phyloP scores from a whole-genome alignment of 257 asterid species.

The Vinca minor region DNA sequence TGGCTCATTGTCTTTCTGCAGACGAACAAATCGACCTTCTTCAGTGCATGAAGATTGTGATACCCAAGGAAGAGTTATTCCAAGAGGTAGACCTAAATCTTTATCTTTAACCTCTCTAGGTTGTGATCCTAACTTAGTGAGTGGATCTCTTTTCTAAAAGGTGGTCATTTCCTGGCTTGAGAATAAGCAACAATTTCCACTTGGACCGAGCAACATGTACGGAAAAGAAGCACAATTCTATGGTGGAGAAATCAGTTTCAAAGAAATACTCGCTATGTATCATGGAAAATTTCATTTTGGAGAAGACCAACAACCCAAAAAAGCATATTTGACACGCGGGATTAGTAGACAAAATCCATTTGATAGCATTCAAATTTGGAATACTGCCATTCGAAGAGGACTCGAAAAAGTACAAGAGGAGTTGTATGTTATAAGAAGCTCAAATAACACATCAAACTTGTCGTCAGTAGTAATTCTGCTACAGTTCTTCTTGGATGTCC shows the following conservation, averaged over 20 bases:
- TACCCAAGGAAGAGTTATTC: conserved; percentile 58
- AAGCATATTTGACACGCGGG: conserved; percentile 19
- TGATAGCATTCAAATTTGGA: conserved; percentile 59
- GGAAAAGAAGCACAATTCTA: conserved; percentile 43
- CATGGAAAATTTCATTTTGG: conserved; percentile 25
- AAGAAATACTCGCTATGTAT: conserved; percentile 32
- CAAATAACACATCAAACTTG: conserved; percentile 39
- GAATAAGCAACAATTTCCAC: conserved; percentile 30
- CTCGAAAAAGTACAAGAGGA: conserved; percentile 39
- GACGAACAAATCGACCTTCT: conserved; percentile 45
- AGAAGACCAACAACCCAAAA: conserved; percentile 28
- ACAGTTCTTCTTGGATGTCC: conserved; percentile 55
- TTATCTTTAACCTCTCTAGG: conserved; percentile 15
- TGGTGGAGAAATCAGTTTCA: conserved; percentile 37
- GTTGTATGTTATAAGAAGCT: conserved; percentile 42
- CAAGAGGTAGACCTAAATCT: conserved; percentile 71
- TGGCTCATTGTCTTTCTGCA: conserved; percentile 41
- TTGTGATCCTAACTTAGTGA: conserved; percentile 24
- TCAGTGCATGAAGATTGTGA: conserved; percentile 43
- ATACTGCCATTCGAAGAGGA: conserved; percentile 57
- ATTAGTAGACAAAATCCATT: conserved; percentile 32
- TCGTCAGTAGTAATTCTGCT: conserved; percentile 49
- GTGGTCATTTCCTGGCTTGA: conserved; percentile 68
- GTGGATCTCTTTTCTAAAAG: conserved; percentile 28
- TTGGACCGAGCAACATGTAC: conserved; percentile 22